Evolutionary conservation across 2,329 filamentous ascomycete genomes (phyloP).

Genomic region (Neopestalotiopsis clavispora): DNA sequence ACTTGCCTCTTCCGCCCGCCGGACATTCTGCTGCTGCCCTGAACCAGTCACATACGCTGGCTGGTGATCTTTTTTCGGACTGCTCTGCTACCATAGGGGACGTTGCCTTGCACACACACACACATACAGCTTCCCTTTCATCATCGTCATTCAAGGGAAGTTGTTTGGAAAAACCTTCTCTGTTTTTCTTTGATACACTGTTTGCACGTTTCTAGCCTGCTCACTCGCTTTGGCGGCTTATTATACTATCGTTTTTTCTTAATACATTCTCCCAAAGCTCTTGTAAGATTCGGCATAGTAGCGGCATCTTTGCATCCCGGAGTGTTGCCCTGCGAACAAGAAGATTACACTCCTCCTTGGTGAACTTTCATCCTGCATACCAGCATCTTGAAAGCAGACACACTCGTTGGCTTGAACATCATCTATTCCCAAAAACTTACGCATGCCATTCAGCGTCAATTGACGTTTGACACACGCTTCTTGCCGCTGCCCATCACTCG

Average conservation of each 20-base stretch:
- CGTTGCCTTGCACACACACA: not conserved
- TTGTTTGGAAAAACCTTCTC: constrained; percentile 16
- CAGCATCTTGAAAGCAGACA: not conserved
- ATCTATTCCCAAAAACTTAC: not conserved
- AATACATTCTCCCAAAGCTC: constrained; percentile 24
- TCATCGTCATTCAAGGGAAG: constrained; percentile 12
- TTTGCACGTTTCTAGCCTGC: constrained; percentile 32
- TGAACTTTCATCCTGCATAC: constrained; percentile 12
- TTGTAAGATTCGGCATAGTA: constrained; percentile 20
- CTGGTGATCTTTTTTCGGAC: constrained; percentile 21
- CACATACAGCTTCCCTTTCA: not conserved
- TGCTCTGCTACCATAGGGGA: constrained; percentile 16
- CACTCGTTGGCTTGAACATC: not conserved
- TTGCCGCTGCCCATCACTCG: not conserved
- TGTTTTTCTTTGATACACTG: constrained; percentile 23
- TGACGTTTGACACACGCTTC: not conserved
- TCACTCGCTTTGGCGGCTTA: constrained; percentile 65
- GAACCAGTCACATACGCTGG: not conserved
- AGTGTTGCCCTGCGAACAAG: constrained; percentile 18
- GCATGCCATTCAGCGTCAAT: not conserved
- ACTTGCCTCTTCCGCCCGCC: constrained; percentile 16
- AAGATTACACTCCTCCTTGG: constrained; percentile 4
- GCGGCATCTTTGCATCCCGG: not conserved
- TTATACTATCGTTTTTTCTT: constrained; percentile 37
- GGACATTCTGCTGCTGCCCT: constrained; percentile 13